Evolutionary conservation across 306 rosid genomes (phyloP).

Genomic region (Pachyrhizus erosus): DNA sequence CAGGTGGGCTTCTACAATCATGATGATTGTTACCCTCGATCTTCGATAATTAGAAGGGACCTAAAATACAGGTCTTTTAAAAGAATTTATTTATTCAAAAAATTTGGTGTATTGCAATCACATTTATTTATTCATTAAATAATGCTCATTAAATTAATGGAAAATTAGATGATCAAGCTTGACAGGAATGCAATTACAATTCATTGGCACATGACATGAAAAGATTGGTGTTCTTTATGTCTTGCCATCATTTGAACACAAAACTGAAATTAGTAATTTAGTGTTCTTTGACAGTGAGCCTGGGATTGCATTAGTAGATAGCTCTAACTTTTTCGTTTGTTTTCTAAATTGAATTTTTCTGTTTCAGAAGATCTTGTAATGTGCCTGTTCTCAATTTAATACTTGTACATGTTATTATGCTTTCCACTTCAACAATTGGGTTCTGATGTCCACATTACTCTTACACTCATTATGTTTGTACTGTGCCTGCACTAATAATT

Average conservation of each 20-base stretch:
- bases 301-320: conserved; percentile 19
- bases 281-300: conserved; percentile 11
- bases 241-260: conserved; percentile 45
- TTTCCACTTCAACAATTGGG: conserved; percentile 38
- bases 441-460: conserved; percentile 27
- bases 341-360: not conserved
- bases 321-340: not conserved
- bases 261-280: conserved; percentile 17
- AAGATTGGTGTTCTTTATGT: conserved; percentile 18
- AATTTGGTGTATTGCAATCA: conserved; percentile 6
- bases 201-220: conserved; percentile 8
- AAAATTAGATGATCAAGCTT: conserved; percentile 36
- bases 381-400: conserved; percentile 23
- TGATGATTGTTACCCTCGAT: conserved; percentile 32
- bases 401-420: conserved; percentile 30
- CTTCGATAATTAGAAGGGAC: conserved; percentile 49
- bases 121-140: conserved; percentile 33
- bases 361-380: conserved; percentile 9
- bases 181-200: conserved; percentile 34
- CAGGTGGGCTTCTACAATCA: conserved; percentile 53
- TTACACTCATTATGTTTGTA: conserved; percentile 38
- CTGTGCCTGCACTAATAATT: conserved; percentile 28
- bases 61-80: conserved; percentile 40
- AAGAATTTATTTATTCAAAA: not conserved
- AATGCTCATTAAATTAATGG: conserved; percentile 45